Conservation (phyloP, 2,329 filamentous ascomycete species). For the Colletotrichum tanaceti region DNA sequence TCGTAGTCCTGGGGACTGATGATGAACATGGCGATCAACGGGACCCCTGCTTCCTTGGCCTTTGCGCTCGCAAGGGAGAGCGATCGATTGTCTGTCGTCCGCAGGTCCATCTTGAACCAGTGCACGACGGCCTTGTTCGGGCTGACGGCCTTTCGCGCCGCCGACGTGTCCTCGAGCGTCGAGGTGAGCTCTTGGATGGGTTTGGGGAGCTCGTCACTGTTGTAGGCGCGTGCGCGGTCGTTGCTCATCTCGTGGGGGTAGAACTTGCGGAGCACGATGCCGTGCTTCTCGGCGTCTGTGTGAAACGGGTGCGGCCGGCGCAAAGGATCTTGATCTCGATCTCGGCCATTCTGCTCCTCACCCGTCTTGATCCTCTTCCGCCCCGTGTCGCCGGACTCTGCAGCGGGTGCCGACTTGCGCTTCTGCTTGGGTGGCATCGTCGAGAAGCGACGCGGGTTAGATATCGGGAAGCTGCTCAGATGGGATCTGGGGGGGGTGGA, state of each 20-base stretch:
- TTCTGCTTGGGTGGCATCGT: constrained; percentile 49
- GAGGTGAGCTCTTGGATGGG: constrained; percentile 77
- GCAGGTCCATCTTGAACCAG: constrained; percentile 90
- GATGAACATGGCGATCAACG: constrained; percentile 81
- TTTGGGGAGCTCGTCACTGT: constrained; percentile 72
- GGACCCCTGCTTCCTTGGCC: constrained; percentile 75
- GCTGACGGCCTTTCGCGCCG: constrained; percentile 62
- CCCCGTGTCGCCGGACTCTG: constrained; percentile 42
- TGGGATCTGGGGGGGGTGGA: neutral
- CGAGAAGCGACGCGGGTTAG: neutral
- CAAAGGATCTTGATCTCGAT: constrained; percentile 52
- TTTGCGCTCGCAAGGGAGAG: constrained; percentile 73
- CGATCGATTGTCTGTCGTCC: constrained; percentile 78
- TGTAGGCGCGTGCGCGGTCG: constrained; percentile 79
- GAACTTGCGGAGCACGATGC: constrained; percentile 77
- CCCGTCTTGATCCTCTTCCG: constrained; percentile 50
- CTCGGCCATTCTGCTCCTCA: constrained; percentile 40
- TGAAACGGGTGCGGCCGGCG: constrained; percentile 60
- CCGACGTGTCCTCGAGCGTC: constrained; percentile 70
- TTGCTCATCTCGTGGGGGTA: constrained; percentile 91
- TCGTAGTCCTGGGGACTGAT: constrained; percentile 86
- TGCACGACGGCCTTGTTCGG: constrained; percentile 77
- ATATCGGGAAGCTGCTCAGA: neutral
- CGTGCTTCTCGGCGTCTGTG: constrained; percentile 62
- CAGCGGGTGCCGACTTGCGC: constrained; percentile 43